These are phyloP conservation scores for Rhododendron ferrugineum DNA, from an alignment of 148 eudicot genomes.

Conservation along the genomic window DNA sequence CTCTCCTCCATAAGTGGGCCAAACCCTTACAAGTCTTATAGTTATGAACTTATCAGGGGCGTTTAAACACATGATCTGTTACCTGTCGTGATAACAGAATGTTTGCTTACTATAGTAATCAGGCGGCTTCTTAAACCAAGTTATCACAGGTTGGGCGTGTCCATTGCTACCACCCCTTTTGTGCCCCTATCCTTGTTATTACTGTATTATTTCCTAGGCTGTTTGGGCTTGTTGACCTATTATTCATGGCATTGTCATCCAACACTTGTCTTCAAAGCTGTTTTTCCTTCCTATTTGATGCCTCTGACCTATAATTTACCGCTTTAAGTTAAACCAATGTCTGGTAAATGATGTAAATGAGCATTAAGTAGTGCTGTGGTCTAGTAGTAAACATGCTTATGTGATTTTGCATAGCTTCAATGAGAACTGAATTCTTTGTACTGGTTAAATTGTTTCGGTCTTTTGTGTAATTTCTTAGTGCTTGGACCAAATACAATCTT, in stretches of 20 bases:
- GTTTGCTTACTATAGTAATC: neutral
- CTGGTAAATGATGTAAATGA: neutral
- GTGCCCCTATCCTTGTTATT: neutral
- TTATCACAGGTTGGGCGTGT: neutral
- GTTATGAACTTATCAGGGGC: neutral
- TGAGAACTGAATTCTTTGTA: neutral
- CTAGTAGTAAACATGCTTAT: neutral
- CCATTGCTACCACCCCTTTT: neutral
- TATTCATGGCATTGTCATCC: neutral
- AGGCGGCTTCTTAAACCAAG: neutral
- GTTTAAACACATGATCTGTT: neutral
- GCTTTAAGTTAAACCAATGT: neutral
- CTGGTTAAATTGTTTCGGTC: neutral
- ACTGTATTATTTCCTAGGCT: neutral
- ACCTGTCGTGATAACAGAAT: neutral
- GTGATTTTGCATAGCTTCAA: neutral
- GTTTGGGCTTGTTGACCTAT: neutral
- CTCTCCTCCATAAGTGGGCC: neutral
- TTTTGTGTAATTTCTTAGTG: neutral
- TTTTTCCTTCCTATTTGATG: neutral
- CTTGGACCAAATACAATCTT: neutral
- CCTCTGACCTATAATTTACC: neutral
- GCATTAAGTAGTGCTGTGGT: neutral
- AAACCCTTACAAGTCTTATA: neutral
- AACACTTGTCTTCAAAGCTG: neutral